phyloP scores from a whole-genome alignment of 805 yeast species.

The Ogataea nakhonphanomensis region DNA sequence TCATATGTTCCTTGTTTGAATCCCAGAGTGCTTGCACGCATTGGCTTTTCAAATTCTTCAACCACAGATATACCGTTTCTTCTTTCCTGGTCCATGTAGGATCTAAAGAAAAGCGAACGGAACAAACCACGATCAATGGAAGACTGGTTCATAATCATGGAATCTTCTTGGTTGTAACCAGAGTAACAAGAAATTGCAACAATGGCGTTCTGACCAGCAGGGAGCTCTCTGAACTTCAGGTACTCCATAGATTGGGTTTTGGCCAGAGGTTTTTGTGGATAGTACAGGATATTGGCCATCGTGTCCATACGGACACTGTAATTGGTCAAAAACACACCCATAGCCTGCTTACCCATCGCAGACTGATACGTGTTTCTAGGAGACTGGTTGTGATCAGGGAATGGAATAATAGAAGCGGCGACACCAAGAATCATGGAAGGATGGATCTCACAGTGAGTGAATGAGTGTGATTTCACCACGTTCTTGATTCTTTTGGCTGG shows the following conservation, averaged over 20 bases:
- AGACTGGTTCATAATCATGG: constrained; percentile 98
- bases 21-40: constrained; percentile 88
- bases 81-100: constrained; percentile 98
- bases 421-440: constrained; percentile 99
- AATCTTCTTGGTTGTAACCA: constrained; percentile 99
- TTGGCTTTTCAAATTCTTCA: constrained; percentile 96
- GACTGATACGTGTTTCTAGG: constrained; percentile 99
- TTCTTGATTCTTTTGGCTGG: constrained; percentile 84
- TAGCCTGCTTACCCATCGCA: constrained; percentile 99
- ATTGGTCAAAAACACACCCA: constrained; percentile 97
- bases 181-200: constrained; percentile 98
- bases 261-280: constrained; percentile 97
- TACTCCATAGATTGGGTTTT: constrained; percentile 98
- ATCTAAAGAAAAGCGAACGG: constrained; percentile 92
- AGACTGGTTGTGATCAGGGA: constrained; percentile 99
- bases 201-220: constrained; percentile 98
- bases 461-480: constrained; percentile 57
- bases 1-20: constrained; percentile 98
- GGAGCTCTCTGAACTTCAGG: constrained; percentile 93
- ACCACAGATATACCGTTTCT: constrained; percentile 98
- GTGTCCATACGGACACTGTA: constrained; percentile 98
- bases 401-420: constrained; percentile 97
- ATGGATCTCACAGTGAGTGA: constrained; percentile 98
- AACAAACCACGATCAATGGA: constrained; percentile 95
- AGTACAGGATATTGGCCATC: constrained; percentile 95